A percentile compares a stretch with the other conserved stretches of the same genome.
Conservation (phyloP, 176 grass and related monocot genomes). For the Pharus latifolius region DNA sequence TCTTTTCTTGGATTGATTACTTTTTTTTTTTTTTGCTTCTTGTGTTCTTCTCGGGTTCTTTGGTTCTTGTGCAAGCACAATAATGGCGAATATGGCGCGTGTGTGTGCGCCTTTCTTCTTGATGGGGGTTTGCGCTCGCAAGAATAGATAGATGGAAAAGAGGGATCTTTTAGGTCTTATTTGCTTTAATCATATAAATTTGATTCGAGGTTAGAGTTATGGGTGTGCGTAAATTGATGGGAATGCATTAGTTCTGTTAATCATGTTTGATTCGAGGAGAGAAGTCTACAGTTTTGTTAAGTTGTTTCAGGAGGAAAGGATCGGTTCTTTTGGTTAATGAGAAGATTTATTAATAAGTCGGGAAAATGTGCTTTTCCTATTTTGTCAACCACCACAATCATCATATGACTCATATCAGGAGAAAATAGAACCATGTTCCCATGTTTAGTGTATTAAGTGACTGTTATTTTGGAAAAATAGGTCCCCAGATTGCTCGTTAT, state of each 20-base stretch:
- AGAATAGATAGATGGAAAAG: neutral
- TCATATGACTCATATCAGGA: neutral
- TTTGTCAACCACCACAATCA: too few relatives aligned
- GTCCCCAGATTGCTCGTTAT: too few relatives aligned
- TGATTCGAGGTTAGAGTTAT: neutral
- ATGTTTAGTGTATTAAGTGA: neutral
- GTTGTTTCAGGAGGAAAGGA: too few relatives aligned
- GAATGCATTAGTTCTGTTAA: too few relatives aligned
- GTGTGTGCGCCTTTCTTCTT: neutral
- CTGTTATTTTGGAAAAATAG: neutral
- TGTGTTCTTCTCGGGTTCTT: neutral
- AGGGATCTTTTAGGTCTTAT: neutral
- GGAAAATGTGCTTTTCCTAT: neutral
- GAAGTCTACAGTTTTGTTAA: too few relatives aligned
- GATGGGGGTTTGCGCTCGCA: neutral
- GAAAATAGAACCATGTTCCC: neutral
- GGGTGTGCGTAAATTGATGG: neutral
- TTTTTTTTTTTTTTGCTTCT: neutral
- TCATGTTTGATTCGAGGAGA: too few relatives aligned
- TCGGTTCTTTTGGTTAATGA: too few relatives aligned
- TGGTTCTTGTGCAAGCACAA: neutral
- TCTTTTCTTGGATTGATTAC: neutral
- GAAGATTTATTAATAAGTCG: neutral
- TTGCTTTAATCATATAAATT: too few relatives aligned
- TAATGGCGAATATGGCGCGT: neutral